These are phyloP conservation scores for Salix exigua DNA, from an alignment of 345 rosid genomes.

Conservation along the genomic window DNA sequence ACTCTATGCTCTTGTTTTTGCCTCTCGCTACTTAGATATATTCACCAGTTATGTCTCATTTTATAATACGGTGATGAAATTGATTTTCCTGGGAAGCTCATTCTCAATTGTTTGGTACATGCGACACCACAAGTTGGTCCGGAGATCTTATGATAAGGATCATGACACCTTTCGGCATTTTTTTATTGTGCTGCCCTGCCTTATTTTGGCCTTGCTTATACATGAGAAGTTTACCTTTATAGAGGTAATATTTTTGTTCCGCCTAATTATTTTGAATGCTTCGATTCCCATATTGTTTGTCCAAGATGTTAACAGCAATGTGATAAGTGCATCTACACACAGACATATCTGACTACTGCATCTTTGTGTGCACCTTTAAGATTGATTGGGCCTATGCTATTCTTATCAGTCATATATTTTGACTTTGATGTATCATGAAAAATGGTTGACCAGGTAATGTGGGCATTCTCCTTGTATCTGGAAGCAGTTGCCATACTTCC, in stretches of 20 bases:
- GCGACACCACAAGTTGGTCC: constrained; percentile 61
- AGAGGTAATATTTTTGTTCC: constrained; percentile 46
- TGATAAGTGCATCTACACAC: neutral
- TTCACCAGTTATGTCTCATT: constrained; percentile 60
- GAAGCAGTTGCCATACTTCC: constrained; percentile 61
- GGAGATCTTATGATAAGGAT: constrained; percentile 60
- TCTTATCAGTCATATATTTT: too few species aligned
- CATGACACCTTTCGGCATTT: constrained; percentile 65
- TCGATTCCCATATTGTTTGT: neutral
- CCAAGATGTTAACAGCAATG: neutral
- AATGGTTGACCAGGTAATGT: constrained; percentile 30
- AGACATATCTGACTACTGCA: neutral
- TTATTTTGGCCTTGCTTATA: constrained; percentile 57
- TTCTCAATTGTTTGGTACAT: constrained; percentile 85
- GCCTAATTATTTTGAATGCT: neutral
- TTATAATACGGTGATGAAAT: constrained; percentile 73
- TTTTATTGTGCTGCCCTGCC: constrained; percentile 53
- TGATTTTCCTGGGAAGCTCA: constrained; percentile 78
- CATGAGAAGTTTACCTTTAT: constrained; percentile 61
- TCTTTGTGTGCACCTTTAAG: neutral
- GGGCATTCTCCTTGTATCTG: constrained; percentile 47
- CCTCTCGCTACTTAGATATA: constrained; percentile 75
- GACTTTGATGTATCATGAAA: neutral
- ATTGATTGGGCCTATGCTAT: neutral
- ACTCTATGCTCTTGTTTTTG: constrained; percentile 70